Evolutionary conservation across 768 basidiomycete species (phyloP).

Genomic region (Trametes elegans): DNA sequence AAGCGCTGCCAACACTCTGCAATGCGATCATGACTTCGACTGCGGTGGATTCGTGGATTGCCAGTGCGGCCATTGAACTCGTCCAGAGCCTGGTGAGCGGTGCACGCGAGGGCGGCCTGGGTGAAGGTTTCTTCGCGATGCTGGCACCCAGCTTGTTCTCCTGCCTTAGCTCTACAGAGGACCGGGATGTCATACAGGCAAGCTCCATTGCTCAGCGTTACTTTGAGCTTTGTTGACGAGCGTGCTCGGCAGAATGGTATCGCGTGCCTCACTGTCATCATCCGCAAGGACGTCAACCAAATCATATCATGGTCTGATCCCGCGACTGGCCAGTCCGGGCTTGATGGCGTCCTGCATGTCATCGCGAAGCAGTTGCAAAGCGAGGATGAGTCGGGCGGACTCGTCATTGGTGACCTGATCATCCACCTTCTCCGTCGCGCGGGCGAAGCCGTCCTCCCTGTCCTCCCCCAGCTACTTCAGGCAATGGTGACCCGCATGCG

Average conservation of each 20-base stretch:
- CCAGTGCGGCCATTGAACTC: slow-evolving; percentile 81
- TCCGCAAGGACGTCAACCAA: slow-evolving; percentile 86
- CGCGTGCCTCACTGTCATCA: slow-evolving; percentile 72
- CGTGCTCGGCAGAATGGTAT: slow-evolving; percentile 64
- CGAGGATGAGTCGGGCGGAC: slow-evolving; percentile 88
- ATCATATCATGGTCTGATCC: slow-evolving; percentile 72
- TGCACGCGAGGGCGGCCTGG: slow-evolving; percentile 60
- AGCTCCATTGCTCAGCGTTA: neutral
- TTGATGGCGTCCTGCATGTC: slow-evolving; percentile 70
- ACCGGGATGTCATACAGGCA: slow-evolving; percentile 83
- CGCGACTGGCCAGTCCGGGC: slow-evolving; percentile 63
- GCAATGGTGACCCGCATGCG: slow-evolving; percentile 82
- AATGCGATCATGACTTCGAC: slow-evolving; percentile 57
- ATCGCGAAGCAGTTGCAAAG: slow-evolving; percentile 75
- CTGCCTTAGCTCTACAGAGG: slow-evolving; percentile 68
- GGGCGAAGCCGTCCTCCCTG: slow-evolving; percentile 75
- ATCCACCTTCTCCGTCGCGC: slow-evolving; percentile 88
- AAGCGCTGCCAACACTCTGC: slow-evolving; percentile 72
- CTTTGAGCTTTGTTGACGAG: neutral
- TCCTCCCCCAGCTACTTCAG: slow-evolving; percentile 82
- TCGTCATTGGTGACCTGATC: slow-evolving; percentile 92
- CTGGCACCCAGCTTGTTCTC: slow-evolving; percentile 76
- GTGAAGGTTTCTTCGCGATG: slow-evolving; percentile 74
- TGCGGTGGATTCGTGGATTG: slow-evolving; percentile 68
- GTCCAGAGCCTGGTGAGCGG: slow-evolving; percentile 70